phyloP scores from a whole-genome alignment of 108 stramenopile genomes.

The Skeletonema grethae region DNA sequence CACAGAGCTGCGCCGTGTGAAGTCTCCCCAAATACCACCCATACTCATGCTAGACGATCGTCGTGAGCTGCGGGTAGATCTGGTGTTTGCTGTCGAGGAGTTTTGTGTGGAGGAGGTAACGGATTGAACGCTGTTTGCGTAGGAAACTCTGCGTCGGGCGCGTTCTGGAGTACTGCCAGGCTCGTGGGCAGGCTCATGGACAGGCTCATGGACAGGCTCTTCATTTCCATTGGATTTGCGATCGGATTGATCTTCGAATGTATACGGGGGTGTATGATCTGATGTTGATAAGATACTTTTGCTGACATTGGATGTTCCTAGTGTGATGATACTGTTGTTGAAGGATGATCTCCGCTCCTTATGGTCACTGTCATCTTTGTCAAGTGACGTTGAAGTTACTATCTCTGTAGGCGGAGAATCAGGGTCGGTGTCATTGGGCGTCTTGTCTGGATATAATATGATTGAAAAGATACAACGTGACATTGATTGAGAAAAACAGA shows the following conservation, averaged over 20 bases:
- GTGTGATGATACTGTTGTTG: too few relatives aligned
- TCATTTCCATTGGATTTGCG: neutral
- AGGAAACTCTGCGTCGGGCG: slow-evolving; percentile 4
- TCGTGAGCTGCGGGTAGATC: neutral
- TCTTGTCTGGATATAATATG: neutral
- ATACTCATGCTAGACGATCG: neutral
- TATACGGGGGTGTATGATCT: too few relatives aligned
- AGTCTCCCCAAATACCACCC: slow-evolving; percentile 7
- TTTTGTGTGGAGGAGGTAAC: neutral
- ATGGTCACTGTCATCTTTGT: neutral
- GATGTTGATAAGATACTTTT: too few relatives aligned
- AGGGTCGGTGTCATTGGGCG: neutral
- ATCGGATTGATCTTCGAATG: neutral
- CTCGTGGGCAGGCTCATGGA: neutral
- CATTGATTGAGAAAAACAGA: neutral
- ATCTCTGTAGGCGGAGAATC: neutral
- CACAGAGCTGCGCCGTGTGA: neutral
- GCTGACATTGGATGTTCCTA: neutral
- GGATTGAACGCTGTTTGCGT: slow-evolving; percentile 3
- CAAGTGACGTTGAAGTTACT: neutral
- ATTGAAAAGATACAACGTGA: neutral
- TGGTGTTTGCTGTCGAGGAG: neutral
- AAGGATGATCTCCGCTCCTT: too few relatives aligned
- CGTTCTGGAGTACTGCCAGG: neutral
- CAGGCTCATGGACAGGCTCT: too few relatives aligned